Evolutionary conservation across 73 alveolate species (phyloP), one percentile per base, ranked within the genome.

Genomic region (Effrenium voratum): DNA sequence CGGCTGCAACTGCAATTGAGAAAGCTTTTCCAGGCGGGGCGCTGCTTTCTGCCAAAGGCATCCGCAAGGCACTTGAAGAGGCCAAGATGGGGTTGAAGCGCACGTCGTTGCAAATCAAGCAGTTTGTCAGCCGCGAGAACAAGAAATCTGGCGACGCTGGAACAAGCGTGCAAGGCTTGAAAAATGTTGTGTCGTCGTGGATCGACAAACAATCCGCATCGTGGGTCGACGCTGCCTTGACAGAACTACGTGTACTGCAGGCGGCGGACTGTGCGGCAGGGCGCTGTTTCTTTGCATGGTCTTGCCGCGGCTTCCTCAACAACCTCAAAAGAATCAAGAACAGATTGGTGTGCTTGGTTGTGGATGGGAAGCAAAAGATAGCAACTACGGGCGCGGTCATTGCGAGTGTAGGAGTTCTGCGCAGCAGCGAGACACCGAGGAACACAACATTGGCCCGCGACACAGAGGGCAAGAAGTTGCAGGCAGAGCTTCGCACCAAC

Each of bases 301-400:
- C 82, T 1, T 28, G 63, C 43, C 80, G 82, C 3, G 94, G 94
- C 36, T 85, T 85, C 81, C 36, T 85, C 68, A 85, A 85, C 63
- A 81, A 85, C 44, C 3, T 63, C 34, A 34, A 44, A 19, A 24
- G 43, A 16, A 32, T 28, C 45, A 46, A 44, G 13, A 34, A 40
- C 24, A 52, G 13, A 5, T 63, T 63, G 4, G 26, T 85, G 68
- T 85, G 94, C 81, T 40, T 85, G 80, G 46, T 49, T 2, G 94
- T 85, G 60, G 94, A 85, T 30, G 94, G 94, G 34, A 57, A 85
- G 32, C 94, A 85, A 26, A 59, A 49, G 24, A 85, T 85, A 44
- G 46, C 94, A 4, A 85, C 13, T 44, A 3, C 94, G 1, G 94
- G 94, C 34, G 94, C 94, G 13, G 94, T 85, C 30, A 59, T 85